Evolutionary conservation across 768 basidiomycete species (phyloP), one percentile per base, ranked within the genome.

Genomic region (Serpula lacrymans): DNA sequence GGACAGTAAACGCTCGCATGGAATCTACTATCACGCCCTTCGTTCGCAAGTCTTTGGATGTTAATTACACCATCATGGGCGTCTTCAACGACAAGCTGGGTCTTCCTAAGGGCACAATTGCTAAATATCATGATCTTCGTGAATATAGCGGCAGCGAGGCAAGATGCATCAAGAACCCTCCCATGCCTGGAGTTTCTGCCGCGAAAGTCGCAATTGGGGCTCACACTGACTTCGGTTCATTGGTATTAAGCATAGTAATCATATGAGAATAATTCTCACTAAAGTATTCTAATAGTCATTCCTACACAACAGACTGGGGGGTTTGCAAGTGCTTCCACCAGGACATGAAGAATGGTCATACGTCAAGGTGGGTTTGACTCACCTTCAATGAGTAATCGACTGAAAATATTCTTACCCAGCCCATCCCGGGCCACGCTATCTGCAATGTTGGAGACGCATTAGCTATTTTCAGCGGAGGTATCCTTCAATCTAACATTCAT

Each of bases 181-280:
- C 68, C 1, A 62, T 54, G 41, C 57, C 60, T 3, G 49, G 47
- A 0, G 54, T 58, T 12, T 23, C 33, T 3, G 56, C 56, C 6
- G 60, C 67, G 5, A 69, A 59, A 33, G 62, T 68, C n/a, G 64
- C 67, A 0, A 54, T 84, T n/a, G 81, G 81, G 14, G 74, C 77
- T 2, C 84, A 86, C 53, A 84, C 82, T 3, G 84, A 84, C 57
- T 85, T 84, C 47, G 82, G 83, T n/a, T 79, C 78, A n/a, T 54
- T 84, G 42, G 81, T 82, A n/a, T n/a, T 74, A 27, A 7, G 10
- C 29, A 2, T 21, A 33, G 23, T 21, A n/a, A 34, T 16, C 10
- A 42, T 4, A 28, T 42, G 25, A 2, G 38, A 16, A 12, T 26
- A 26, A 14, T 21, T 14, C 10, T 36, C n/a, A n/a, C n/a, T n/a